These are phyloP conservation scores for Litchi chinensis DNA, from an alignment of 345 rosid genomes.

Conservation along the genomic window DNA sequence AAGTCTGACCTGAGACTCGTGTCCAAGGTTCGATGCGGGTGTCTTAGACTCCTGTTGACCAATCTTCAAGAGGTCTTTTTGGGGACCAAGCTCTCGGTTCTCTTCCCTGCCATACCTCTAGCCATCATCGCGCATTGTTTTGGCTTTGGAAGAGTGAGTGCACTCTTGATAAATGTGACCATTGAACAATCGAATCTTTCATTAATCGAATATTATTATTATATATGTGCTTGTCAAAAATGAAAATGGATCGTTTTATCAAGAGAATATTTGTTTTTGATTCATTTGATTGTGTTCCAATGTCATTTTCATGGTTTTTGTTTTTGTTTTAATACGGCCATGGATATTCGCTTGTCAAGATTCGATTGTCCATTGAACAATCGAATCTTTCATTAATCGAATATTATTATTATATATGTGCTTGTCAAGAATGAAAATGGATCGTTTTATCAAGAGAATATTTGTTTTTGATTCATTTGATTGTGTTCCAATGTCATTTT, in stretches of 20 bases:
- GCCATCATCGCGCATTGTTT: constrained; percentile 60
- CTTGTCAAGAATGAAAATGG: too few relatives aligned
- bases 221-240: too few relatives aligned
- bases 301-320: not conserved
- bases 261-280: not conserved
- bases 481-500: too few relatives aligned
- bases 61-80: constrained; percentile 85
- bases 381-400: too few relatives aligned
- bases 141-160: constrained; percentile 63
- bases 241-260: not conserved
- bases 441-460: not conserved
- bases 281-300: not conserved
- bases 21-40: constrained; percentile 50
- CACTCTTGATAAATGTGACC: not conserved
- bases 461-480: not conserved
- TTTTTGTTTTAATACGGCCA: constrained; percentile 44
- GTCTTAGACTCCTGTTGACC: constrained; percentile 48
- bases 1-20: constrained; percentile 70
- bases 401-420: too few relatives aligned
- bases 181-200: too few relatives aligned
- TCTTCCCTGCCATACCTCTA: constrained; percentile 78
- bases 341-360: constrained; percentile 85
- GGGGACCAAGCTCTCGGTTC: constrained; percentile 79
- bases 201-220: too few relatives aligned
- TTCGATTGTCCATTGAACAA: too few relatives aligned